Base-by-base conservation (phyloP, 306 rosid species). In the Lotus japonicus region DNA sequence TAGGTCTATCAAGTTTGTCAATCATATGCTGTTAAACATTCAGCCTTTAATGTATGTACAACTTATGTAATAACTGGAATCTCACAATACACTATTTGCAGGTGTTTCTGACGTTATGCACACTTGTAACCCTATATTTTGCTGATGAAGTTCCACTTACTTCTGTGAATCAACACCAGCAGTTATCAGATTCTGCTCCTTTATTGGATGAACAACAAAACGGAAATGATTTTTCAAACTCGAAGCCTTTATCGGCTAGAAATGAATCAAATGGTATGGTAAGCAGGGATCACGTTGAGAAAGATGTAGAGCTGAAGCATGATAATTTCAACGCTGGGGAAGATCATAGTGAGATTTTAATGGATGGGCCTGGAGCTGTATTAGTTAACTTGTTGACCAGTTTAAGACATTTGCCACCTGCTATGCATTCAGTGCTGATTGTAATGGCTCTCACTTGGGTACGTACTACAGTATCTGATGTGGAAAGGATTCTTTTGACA, bases 391-490 rank as follows among this genome's bases (percentile, higher is more conserved):
- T 95, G 77, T 77, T 95, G 83, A 88, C 95, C 73, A 90, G 96
- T 85, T 79, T 95, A 80, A 85, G 99, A 84, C 95, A 90, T 84
- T 80, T 95, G 84, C 99, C 97, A 31, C 99, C 96, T 49, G 85
- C 97, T 5, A 95, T 95, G 99, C 96, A 95, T 80, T 80, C 99
- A 6, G 99, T 95, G 81, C 92, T 94, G 71, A 46, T 88, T 74
- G 99, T 95, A 59, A 95, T 95, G 99, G 90, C 96, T 79, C 95
- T 95, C 71, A 95, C 89, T 65, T 95, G 99, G 99, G 99, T 95
- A 87, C 15, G 83, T 73, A 58, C 39, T 46, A 6, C 58, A 28
- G 64, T 77, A 39, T 43, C 36, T 74, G 33, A 44, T 83, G 42
- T 14, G 54, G 38, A 21, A 81, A 60, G 41, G 58, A 18, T 60